Conservation (phyloP, 495 filamentous ascomycete species). For the Talaromyces adpressus region DNA sequence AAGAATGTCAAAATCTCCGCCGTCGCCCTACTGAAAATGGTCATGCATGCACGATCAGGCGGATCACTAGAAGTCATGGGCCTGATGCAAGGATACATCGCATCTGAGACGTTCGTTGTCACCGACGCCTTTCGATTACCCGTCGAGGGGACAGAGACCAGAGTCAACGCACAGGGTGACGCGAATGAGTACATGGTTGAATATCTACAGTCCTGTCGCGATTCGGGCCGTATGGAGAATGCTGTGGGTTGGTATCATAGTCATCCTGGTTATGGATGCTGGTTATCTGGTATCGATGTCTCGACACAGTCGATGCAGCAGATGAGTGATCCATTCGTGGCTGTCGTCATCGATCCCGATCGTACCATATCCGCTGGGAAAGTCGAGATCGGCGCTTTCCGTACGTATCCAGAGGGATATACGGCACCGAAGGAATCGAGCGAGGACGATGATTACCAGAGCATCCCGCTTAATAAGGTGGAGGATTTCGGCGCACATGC, state of each 20-base stretch:
- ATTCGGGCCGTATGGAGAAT: constrained; percentile 76
- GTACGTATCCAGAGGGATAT: constrained; percentile 79
- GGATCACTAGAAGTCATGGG: constrained; percentile 95
- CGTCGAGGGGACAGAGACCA: constrained; percentile 95
- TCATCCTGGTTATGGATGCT: constrained; percentile 97
- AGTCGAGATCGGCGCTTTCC: constrained; percentile 95
- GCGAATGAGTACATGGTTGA: constrained; percentile 95
- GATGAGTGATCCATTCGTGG: constrained; percentile 84
- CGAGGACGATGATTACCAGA: constrained; percentile 50
- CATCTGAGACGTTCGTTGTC: constrained; percentile 75
- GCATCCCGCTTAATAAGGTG: constrained; percentile 83
- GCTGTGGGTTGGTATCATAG: constrained; percentile 97
- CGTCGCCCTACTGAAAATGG: constrained; percentile 95
- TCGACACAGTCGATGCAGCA: constrained; percentile 81
- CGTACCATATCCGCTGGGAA: constrained; percentile 90
- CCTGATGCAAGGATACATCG: constrained; percentile 92
- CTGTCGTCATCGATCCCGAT: constrained; percentile 95
- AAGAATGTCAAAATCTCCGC: constrained; percentile 89
- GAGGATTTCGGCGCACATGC: constrained; percentile 95
- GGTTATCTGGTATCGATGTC: constrained; percentile 95
- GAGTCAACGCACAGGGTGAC: constrained; percentile 91
- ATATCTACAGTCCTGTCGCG: constrained; percentile 69
- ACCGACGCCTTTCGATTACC: constrained; percentile 92
- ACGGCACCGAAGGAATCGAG: constrained; percentile 42
- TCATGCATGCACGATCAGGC: constrained; percentile 94